Evolutionary conservation across 78 protist genomes (phyloP).

Genomic region (Pigoraptor vietnamica): DNA sequence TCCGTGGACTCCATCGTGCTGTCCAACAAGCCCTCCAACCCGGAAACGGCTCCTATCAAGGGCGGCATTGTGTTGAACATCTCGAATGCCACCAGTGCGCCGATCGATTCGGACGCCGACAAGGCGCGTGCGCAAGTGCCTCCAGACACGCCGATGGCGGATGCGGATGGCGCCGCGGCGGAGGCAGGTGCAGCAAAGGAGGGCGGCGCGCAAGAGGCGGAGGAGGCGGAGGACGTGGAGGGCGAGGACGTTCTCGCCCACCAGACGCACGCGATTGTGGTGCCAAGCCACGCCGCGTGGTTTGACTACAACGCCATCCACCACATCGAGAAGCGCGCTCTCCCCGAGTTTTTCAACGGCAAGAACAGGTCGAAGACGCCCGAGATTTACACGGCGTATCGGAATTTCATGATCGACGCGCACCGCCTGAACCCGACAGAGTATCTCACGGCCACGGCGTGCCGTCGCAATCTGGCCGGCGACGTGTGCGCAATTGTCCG

Average conservation of each 20-base stretch:
- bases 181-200: not conserved
- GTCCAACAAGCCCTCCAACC: not conserved
- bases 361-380: conserved; percentile 14
- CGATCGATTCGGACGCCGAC: not conserved
- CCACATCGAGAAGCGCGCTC: conserved; percentile 30
- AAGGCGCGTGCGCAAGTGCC: not conserved
- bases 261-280: not conserved
- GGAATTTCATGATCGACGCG: conserved; percentile 49
- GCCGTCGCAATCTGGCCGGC: conserved; percentile 43
- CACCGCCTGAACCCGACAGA: conserved; percentile 29
- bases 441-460: conserved; percentile 43
- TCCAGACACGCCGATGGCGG: not conserved
- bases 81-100: not conserved
- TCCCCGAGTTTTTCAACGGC: conserved; percentile 46
- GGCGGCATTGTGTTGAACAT: not conserved
- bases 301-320: conserved; percentile 26
- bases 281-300: conserved; percentile 31
- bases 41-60: not conserved
- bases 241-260: not conserved
- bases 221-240: not conserved
- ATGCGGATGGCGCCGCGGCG: not conserved
- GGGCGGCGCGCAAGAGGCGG: not conserved
- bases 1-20: not conserved
- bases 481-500: conserved; percentile 39
- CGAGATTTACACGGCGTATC: conserved; percentile 31